Percentiles rank a stretch among this genome's conserved stretches.
These are phyloP conservation scores for Fraxinus greggii DNA, from an alignment of 305 asterid species.

Conservation along the genomic window DNA sequence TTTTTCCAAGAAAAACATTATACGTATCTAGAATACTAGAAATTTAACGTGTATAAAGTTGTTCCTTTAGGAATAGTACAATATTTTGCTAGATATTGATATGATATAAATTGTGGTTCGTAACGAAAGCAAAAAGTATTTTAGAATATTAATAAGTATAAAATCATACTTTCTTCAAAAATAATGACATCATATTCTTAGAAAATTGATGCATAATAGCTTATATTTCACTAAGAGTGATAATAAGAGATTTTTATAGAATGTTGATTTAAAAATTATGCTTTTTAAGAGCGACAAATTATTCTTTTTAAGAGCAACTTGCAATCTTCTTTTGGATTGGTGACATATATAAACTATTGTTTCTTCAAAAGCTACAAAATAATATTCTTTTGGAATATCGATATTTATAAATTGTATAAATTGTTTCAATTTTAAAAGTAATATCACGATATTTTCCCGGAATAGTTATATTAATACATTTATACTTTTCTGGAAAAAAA, in stretches of 20 bases:
- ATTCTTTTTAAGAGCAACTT: not conserved
- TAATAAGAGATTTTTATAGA: not conserved
- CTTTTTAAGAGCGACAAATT: not conserved
- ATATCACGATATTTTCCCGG: not conserved
- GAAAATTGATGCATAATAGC: not conserved
- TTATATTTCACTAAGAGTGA: not conserved
- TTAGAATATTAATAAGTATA: too few species aligned
- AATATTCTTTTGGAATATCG: not conserved
- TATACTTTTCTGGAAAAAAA: too few species aligned
- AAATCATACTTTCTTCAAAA: too few species aligned
- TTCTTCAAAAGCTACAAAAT: not conserved
- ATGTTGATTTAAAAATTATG: not conserved
- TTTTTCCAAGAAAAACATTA: not conserved
- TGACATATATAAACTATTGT: not conserved
- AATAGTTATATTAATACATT: too few species aligned
- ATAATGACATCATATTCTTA: too few species aligned
- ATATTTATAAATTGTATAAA: too few species aligned
- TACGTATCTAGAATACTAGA: too few species aligned
- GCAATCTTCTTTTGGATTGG: not conserved
- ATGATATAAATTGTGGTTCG: too few species aligned
- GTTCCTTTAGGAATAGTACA: too few species aligned
- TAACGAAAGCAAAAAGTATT: not conserved
- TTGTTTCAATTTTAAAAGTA: not conserved
- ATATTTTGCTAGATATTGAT: not conserved
- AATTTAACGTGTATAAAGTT: too few species aligned